Evolutionary conservation across 805 yeast genomes (phyloP).

Genomic region (Jamesozyma hellenica): DNA sequence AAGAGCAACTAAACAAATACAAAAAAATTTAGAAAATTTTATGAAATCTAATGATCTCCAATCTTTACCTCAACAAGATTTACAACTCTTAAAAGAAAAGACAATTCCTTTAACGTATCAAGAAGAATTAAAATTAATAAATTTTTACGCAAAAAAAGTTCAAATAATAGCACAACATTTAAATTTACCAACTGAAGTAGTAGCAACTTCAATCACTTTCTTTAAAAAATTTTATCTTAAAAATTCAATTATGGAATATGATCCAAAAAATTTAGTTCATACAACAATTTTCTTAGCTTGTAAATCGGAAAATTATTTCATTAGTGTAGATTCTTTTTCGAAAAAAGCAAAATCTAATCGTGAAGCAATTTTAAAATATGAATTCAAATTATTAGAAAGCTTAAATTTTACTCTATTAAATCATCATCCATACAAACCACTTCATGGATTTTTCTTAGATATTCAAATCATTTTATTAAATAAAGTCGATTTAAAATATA

Average conservation of each 20-base stretch:
- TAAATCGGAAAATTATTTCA: constrained; percentile 83
- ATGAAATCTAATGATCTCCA: constrained; percentile 17
- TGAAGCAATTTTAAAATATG: constrained; percentile 62
- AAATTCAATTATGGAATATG: constrained; percentile 77
- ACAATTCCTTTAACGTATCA: constrained; percentile 44
- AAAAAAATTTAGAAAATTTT: constrained; percentile 28
- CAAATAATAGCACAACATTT: constrained; percentile 61
- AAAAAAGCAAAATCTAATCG: constrained; percentile 59
- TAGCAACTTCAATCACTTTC: constrained; percentile 77
- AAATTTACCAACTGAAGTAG: constrained; percentile 78
- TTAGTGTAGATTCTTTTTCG: constrained; percentile 73
- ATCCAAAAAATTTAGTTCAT: constrained; percentile 73
- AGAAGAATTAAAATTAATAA: constrained; percentile 63
- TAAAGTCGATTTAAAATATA: constrained; percentile 40
- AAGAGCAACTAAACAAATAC: constrained; percentile 36
- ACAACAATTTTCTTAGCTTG: constrained; percentile 86
- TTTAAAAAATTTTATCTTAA: constrained; percentile 70
- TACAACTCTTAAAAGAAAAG: constrained; percentile 20
- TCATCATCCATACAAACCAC: constrained; percentile 80
- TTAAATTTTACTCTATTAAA: constrained; percentile 70
- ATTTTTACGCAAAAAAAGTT: constrained; percentile 63
- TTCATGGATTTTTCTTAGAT: constrained; percentile 93
- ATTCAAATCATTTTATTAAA: constrained; percentile 51
- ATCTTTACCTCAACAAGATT: constrained; percentile 25
- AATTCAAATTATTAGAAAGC: constrained; percentile 64